Conservation (phyloP, 768 basidiomycete species). For the Chalciporus sphaerocephalus region DNA sequence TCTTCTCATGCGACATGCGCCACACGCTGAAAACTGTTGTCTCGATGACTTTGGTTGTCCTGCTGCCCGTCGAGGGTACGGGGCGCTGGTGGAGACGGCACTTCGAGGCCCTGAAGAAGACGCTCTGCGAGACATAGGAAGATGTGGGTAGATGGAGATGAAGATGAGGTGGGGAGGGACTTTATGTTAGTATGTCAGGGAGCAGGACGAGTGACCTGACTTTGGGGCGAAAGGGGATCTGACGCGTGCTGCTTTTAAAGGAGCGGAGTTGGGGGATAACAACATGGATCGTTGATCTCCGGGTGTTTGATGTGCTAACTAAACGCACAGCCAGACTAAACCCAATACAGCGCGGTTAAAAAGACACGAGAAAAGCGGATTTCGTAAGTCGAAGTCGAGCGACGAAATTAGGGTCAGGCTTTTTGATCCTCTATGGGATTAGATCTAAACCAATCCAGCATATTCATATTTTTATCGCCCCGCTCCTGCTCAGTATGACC, state of each 20-base stretch:
- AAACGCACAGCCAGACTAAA: conserved; percentile 20
- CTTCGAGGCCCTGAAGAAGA: conserved; percentile 34
- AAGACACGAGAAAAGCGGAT: conserved; percentile 36
- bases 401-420: conserved; percentile 25
- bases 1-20: conserved; percentile 86
- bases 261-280: conserved; percentile 19
- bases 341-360: conserved; percentile 20
- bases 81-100: conserved; percentile 25
- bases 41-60: conserved; percentile 72
- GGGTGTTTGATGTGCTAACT: conserved; percentile 22
- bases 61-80: conserved; percentile 45
- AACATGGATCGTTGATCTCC: conserved; percentile 27
- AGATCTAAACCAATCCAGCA: conserved; percentile 16
- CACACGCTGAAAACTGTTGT: conserved; percentile 90
- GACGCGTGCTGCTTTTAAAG: conserved; percentile 16
- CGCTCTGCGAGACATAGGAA: conserved; percentile 57
- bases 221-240: conserved; percentile 15
- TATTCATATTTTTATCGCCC: background rate
- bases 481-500: too few relatives aligned
- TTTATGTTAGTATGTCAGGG: background rate
- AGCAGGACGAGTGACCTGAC: conserved; percentile 8
- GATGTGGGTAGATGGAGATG: conserved; percentile 16
- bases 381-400: conserved; percentile 33
- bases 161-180: conserved; percentile 30
- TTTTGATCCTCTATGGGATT: conserved; percentile 13